Evolutionary conservation across 768 basidiomycete genomes (phyloP).

Genomic region (Exidia glandulosa): DNA sequence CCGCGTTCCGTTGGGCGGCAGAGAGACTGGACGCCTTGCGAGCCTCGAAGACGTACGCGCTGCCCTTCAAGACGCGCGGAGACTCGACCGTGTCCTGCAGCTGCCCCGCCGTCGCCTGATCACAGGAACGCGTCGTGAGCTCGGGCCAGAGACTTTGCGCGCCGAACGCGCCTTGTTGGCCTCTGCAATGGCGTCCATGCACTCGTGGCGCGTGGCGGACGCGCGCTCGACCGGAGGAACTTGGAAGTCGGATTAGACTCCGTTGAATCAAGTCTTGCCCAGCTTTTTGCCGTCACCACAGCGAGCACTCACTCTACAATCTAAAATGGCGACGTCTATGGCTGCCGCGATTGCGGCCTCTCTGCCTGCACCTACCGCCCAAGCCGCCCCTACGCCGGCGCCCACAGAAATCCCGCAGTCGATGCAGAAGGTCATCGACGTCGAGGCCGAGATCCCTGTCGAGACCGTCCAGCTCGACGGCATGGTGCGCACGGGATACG

Average conservation of each 20-base stretch:
- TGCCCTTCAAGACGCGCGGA: background rate
- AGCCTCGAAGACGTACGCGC: constrained; percentile 10
- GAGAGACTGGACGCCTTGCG: constrained; percentile 23
- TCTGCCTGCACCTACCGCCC: constrained; percentile 45
- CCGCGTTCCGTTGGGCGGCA: constrained; percentile 24
- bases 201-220: no score
- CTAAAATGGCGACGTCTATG: constrained; percentile 69
- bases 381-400: constrained; percentile 46
- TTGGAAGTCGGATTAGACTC: background rate
- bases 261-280: background rate
- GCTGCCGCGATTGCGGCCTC: constrained; percentile 86
- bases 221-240: background rate
- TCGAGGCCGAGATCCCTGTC: constrained; percentile 80
- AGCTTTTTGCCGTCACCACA: background rate
- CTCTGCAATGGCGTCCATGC: background rate
- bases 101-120: background rate
- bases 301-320: background rate
- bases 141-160: background rate
- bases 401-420: constrained; percentile 78
- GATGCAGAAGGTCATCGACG: constrained; percentile 88
- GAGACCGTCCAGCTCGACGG: constrained; percentile 76
- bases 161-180: background rate
- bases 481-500: constrained; percentile 43
- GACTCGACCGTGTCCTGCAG: background rate
- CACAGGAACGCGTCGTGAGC: background rate